These are phyloP conservation scores for Sphaerulina vaccinii DNA, from an alignment of 2,329 filamentous ascomycete species.

Conservation along the genomic window DNA sequence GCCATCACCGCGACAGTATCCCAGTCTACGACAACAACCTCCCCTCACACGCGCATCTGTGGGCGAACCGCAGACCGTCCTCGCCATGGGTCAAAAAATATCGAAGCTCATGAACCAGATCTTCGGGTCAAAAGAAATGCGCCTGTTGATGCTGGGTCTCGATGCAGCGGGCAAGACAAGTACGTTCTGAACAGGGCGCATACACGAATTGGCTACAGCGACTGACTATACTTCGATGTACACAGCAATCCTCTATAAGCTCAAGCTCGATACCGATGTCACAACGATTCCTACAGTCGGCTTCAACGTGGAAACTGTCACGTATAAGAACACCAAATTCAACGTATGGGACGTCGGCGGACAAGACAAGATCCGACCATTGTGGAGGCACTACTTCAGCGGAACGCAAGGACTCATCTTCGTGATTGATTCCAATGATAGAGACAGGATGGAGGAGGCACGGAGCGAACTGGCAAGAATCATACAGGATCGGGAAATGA, in stretches of 20 bases:
- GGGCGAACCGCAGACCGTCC: constrained; percentile 4
- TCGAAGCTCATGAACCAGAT: constrained; percentile 98
- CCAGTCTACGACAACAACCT: no score
- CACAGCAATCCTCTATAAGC: constrained; percentile 91
- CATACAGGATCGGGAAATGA: constrained; percentile 98
- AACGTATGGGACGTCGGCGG: constrained; percentile 99
- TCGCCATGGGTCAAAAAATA: constrained; percentile 79
- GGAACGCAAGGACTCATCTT: constrained; percentile 98
- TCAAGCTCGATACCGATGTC: constrained; percentile 98
- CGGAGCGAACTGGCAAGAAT: constrained; percentile 96
- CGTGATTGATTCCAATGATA: constrained; percentile 98
- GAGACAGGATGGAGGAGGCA: constrained; percentile 95
- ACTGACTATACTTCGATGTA: not conserved
- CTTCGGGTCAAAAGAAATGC: constrained; percentile 99
- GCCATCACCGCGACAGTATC: no score
- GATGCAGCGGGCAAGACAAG: constrained; percentile 97
- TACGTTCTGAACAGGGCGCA: constrained; percentile 36
- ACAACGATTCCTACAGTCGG: constrained; percentile 99
- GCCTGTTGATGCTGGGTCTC: constrained; percentile 92
- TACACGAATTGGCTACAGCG: not conserved
- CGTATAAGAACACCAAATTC: constrained; percentile 99
- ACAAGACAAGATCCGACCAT: constrained; percentile 99
- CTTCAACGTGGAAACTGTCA: constrained; percentile 99
- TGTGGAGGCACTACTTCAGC: constrained; percentile 99
- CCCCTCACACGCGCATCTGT: constrained; percentile 4